Percentiles rank a stretch among this genome's conserved stretches.
Evolutionary conservation across 805 yeast species (phyloP).

Genomic region (Nakazawaea wickerhamii): DNA sequence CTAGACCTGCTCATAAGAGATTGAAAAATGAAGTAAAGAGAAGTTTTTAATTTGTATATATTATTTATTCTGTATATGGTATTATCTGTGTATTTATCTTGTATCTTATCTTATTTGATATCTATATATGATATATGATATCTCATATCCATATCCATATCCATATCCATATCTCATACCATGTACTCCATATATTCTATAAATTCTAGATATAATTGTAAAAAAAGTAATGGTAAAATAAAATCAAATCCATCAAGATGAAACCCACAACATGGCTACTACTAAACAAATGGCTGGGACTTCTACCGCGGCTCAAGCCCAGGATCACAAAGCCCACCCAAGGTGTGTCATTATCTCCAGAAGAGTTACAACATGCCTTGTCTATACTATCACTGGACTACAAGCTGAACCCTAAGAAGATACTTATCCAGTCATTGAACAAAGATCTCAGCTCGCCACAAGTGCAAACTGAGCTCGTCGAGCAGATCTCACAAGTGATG

Average conservation of each 20-base stretch:
- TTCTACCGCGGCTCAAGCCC: not conserved
- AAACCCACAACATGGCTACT: too few species aligned
- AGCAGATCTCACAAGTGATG: slow-evolving; percentile 3
- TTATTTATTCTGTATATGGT: not conserved
- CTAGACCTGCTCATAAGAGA: slow-evolving; percentile 4
- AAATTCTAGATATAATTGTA: too few species aligned
- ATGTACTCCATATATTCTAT: too few species aligned
- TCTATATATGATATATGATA: too few species aligned
- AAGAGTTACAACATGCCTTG: slow-evolving; percentile 1
- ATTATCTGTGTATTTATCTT: slow-evolving; percentile 2
- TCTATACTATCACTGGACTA: not conserved
- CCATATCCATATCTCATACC: too few species aligned
- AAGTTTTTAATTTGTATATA: not conserved
- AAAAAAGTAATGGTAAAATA: too few species aligned
- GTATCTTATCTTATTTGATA: not conserved
- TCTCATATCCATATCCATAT: too few species aligned
- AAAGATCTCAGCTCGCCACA: not conserved
- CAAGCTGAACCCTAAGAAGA: not conserved
- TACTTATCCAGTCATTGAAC: slow-evolving; percentile 2
- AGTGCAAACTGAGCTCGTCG: not conserved
- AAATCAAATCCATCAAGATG: too few species aligned
- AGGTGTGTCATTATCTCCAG: not conserved
- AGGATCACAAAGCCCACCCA: not conserved
- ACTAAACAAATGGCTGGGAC: too few species aligned
- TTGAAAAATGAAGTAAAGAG: slow-evolving; percentile 5